These are phyloP conservation scores for Syzygium aqueum DNA, from an alignment of 345 rosid genomes.

Conservation along the genomic window DNA sequence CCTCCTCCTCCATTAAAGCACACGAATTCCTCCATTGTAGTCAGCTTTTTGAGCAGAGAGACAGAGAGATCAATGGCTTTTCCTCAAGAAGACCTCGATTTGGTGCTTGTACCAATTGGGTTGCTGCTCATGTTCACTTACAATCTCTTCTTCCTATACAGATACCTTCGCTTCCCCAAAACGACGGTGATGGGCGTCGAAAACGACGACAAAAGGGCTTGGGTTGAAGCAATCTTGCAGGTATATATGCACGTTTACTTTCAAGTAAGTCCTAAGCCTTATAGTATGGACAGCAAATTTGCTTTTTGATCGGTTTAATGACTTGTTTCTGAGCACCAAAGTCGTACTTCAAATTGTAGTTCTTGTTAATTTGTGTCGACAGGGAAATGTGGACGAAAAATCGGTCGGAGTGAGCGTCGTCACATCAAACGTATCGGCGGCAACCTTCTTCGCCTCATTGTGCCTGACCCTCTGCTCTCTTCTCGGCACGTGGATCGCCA, in stretches of 20 bases:
- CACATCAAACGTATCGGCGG: slow-evolving; percentile 41
- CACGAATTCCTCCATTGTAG: background rate
- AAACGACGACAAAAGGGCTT: slow-evolving; percentile 62
- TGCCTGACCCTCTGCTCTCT: slow-evolving; percentile 69
- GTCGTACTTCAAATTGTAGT: background rate
- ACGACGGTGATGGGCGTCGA: slow-evolving; percentile 61
- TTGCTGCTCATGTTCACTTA: slow-evolving; percentile 49
- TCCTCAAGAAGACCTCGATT: slow-evolving; percentile 45
- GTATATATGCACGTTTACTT: slow-evolving; percentile 3
- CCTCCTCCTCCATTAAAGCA: background rate
- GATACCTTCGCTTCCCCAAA: slow-evolving; percentile 49
- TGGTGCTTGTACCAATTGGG: slow-evolving; percentile 58
- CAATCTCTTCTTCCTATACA: slow-evolving; percentile 52
- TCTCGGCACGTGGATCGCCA: slow-evolving; percentile 71
- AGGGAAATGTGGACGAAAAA: background rate
- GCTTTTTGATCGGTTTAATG: too few relatives aligned
- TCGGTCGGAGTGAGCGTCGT: slow-evolving; percentile 31
- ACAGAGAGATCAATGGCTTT: background rate
- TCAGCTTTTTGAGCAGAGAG: background rate
- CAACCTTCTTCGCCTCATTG: slow-evolving; percentile 53
- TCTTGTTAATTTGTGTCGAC: background rate
- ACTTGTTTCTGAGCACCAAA: background rate
- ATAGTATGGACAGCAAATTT: background rate
- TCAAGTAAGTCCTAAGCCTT: slow-evolving; percentile 1
- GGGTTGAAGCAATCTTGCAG: slow-evolving; percentile 68